A percentile compares a stretch with the other conserved stretches of the same genome.
Conservation (phyloP, 1,284 basidiomycete genomes). For the Neonothopanus nambi region DNA sequence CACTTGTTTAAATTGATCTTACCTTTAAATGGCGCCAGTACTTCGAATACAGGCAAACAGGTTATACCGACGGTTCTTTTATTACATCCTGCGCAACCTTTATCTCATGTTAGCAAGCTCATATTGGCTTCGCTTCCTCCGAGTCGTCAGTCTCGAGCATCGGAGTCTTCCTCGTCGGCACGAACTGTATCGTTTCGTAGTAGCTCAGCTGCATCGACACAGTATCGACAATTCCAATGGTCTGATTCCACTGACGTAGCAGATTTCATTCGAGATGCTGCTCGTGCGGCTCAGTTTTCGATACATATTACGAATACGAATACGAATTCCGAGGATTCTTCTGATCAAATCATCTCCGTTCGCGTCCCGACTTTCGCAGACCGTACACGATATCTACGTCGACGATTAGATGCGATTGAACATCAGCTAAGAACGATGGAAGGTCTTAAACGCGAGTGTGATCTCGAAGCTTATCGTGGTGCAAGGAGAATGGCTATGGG, state of each 20-base stretch:
- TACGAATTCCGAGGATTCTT: background rate
- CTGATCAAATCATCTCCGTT: conserved; percentile 42
- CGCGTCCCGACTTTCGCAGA: conserved; percentile 64
- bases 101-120: conserved; percentile 56
- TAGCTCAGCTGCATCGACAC: conserved; percentile 36
- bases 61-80: conserved; percentile 56
- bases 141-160: conserved; percentile 36
- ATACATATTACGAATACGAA: conserved; percentile 43
- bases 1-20: conserved; percentile 69
- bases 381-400: conserved; percentile 60
- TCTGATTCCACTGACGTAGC: conserved; percentile 66
- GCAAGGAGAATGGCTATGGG: conserved; percentile 57
- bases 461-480: conserved; percentile 54
- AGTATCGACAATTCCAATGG: conserved; percentile 51
- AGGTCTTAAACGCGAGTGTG: conserved; percentile 52
- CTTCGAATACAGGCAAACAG: background rate
- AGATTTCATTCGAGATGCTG: conserved; percentile 67
- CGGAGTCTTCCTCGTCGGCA: too few species aligned
- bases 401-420: conserved; percentile 45
- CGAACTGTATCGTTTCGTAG: conserved; percentile 30
- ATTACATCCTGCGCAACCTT: conserved; percentile 58
- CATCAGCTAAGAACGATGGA: conserved; percentile 49
- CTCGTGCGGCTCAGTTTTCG: conserved; percentile 53
- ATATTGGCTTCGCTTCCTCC: conserved; percentile 44
- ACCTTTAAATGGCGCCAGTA: conserved; percentile 39